Evolutionary conservation across 805 yeast genomes (phyloP), one percentile per base, ranked within the genome.

Genomic region (Wickerhamomyces silvicola): DNA sequence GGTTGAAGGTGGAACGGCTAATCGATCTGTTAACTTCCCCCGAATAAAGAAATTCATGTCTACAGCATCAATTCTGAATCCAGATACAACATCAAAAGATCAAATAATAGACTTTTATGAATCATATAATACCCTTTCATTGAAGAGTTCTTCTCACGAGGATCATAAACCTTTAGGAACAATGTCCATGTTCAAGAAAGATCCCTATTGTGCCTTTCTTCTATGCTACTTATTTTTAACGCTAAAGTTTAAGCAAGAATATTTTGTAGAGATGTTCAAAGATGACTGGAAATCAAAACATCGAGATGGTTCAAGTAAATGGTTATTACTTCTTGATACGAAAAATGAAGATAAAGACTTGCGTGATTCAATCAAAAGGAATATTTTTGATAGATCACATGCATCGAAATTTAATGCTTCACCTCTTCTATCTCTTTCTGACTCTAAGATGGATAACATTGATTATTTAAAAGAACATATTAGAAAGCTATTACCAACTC

Each of bases 401-500:
- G 10, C 22, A 20, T 8, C 22, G 10, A 10, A 20, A 10, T 20
- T 20, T 10, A 20, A 11, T n/a, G n/a, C 6, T 7, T 7, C 24
- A 22, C 46, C 46, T 9, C 39, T 45, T 20, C 14, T 33, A 8
- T 24, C 32, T 2, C 12, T 37, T 8, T 15, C 37, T 15, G 38
- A 38, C n/a, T 35, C 37, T 5, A 7, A 30, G 4, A 29, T 31
- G 26, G 24, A 28, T 5, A 57, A 54, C 19, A 46, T 52, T 4
- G 62, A 56, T 28, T 35, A 52, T 20, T 35, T 60, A 11, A 50
- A 56, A 25, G 54, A 53, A 22, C 45, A 51, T 36, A 51, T 67
- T 11, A 48, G 49, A 28, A 32, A 46, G 3, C 46, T 56, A 3
- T 39, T 67, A 14, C 75, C 76, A 1, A 37, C 48, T 6, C 49